Evolutionary conservation across 1,139 yeast genomes (phyloP), one percentile per base, ranked within the genome.

Genomic region (Taiozyma sp.): DNA sequence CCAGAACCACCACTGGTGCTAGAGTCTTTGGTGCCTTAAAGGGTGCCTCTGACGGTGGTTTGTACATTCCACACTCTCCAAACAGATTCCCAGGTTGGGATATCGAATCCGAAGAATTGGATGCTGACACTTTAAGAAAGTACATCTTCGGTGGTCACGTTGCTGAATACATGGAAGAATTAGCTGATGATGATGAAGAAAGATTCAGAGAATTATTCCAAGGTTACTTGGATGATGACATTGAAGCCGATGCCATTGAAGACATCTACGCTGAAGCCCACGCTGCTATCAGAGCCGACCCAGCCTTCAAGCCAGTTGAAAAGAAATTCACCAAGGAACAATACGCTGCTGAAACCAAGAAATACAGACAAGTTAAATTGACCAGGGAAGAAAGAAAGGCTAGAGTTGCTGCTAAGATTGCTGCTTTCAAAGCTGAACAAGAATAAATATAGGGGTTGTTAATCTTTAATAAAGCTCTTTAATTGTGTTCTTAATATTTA

Each of bases 71-170:
- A 66, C 99, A 93, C 91, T 89, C 96, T 68, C 88, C 96, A 73
- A 91, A 91, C 85, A 91, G 99, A 87, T 93, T 91, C 97, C 99
- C 99, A 78, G 99, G 99, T 81, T 93, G 93, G 95, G 99, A 93
- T 79, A 88, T 91, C 70, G 99, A 93, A 82, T 73, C 87, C 68
- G 97, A 91, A 81, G 99, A 93, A 80, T 85, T 95, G 72, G 99
- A 93, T 73, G 90, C 97, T 69, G 99, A 95, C 74, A 78, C 85
- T 68, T 87, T 95, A 78, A 90, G 98, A 88, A 89, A 88, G 79
- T 91, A 95, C 96, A 93, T 93, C 83, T 88, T 91, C 74, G 99
- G 96, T 81, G 98, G 98, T 75, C 99, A 93, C 86, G 91, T 93
- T 73, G 87, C 99, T 73, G 99, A 95, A 83, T 95, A 93, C 95